Evolutionary conservation across 176 grass and related monocot species (phyloP).

Genomic region (Saccharum officinarum): DNA sequence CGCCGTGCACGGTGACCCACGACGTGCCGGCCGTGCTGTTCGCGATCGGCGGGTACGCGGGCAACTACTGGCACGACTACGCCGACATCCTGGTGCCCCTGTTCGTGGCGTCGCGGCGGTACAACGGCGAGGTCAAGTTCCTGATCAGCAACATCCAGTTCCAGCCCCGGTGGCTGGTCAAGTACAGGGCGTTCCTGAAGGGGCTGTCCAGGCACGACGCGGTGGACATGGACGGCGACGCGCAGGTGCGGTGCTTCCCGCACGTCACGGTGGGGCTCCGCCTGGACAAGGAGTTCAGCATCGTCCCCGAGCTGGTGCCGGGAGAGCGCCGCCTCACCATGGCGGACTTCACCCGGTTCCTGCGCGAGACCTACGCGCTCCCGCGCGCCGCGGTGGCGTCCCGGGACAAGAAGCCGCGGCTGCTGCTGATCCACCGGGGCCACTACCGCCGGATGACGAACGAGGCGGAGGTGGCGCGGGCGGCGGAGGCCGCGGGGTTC

Average conservation of each 20-base stretch:
- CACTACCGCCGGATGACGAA: slow-evolving; percentile 57
- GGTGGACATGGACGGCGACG: slow-evolving; percentile 57
- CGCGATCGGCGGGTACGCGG: slow-evolving; percentile 51
- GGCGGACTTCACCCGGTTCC: slow-evolving; percentile 60
- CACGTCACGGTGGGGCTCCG: slow-evolving; percentile 53
- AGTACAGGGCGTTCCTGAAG: slow-evolving; percentile 41
- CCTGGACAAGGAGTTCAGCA: slow-evolving; percentile 61
- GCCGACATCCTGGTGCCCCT: slow-evolving; percentile 69
- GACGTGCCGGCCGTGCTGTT: slow-evolving; percentile 54
- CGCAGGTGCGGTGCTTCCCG: slow-evolving; percentile 52
- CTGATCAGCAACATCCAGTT: slow-evolving; percentile 42
- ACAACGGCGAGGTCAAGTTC: slow-evolving; percentile 59
- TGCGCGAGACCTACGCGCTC: slow-evolving; percentile 50
- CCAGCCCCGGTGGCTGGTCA: slow-evolving; percentile 61
- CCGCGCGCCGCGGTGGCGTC: slow-evolving; percentile 26
- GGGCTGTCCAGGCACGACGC: slow-evolving; percentile 45
- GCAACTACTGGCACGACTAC: slow-evolving; percentile 72
- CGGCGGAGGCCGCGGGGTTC: slow-evolving; percentile 56
- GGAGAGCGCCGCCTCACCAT: slow-evolving; percentile 43
- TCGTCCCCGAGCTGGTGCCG: slow-evolving; percentile 41
- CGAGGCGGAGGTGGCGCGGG: slow-evolving; percentile 39
- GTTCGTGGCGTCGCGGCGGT: slow-evolving; percentile 59
- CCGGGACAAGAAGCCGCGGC: slow-evolving; percentile 41
- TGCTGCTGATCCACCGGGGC: slow-evolving; percentile 58
- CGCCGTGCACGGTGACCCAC: slow-evolving; percentile 55